Conservation (phyloP, 352 stramenopile species). For the Globisporangium echinulatum region DNA sequence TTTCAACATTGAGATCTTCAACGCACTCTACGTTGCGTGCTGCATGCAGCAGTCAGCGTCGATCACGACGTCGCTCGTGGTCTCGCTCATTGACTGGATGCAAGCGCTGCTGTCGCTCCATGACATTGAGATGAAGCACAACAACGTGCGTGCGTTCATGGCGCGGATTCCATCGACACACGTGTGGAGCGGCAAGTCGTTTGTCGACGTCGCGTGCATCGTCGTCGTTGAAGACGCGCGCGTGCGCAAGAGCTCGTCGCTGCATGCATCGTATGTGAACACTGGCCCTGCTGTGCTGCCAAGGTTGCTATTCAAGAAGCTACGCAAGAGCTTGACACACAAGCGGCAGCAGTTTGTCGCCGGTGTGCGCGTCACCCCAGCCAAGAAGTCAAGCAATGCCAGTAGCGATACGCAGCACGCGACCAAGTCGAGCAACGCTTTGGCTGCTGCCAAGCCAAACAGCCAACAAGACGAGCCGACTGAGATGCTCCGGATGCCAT, state of each 20-base stretch:
- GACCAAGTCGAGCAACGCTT: not conserved
- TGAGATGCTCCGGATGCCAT: too few species aligned
- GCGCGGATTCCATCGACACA: conserved; percentile 1
- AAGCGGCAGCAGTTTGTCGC: too few species aligned
- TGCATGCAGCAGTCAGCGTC: conserved; percentile 21
- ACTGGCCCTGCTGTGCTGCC: not conserved
- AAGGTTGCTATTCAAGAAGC: not conserved
- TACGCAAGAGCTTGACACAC: too few species aligned
- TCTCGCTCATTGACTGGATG: conserved; percentile 10
- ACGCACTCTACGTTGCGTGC: conserved; percentile 17
- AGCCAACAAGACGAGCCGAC: too few species aligned
- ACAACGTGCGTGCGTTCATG: not conserved
- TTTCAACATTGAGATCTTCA: conserved; percentile 25
- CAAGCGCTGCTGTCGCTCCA: conserved; percentile 4
- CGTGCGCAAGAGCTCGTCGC: conserved; percentile 1
- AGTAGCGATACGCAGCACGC: not conserved
- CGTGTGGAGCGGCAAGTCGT: conserved; percentile 1
- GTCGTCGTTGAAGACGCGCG: conserved; percentile 4
- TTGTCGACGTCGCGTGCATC: conserved; percentile 3
- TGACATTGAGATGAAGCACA: not conserved
- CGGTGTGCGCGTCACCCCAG: not conserved
- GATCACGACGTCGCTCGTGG: conserved; percentile 8
- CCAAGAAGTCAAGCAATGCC: not conserved
- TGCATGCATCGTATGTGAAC: not conserved
- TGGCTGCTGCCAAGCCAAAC: too few species aligned